Conservation (phyloP, 2,329 filamentous ascomycete species). For the Chaetomium sp. region DNA sequence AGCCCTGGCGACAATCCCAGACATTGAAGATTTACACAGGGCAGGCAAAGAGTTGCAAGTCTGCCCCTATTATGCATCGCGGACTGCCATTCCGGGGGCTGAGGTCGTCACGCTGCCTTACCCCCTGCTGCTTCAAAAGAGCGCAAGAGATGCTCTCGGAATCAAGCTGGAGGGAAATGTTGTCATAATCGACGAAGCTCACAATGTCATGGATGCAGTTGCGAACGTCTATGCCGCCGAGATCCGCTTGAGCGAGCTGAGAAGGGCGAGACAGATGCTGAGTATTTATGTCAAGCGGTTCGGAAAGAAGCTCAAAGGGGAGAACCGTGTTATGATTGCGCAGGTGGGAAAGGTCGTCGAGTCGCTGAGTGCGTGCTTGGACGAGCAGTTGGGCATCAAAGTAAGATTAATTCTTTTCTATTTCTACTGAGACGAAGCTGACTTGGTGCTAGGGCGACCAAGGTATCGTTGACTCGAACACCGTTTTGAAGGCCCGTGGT, state of each 20-base stretch:
- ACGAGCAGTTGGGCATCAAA: constrained; percentile 52
- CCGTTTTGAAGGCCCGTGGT: constrained; percentile 78
- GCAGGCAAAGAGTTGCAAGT: constrained; percentile 78
- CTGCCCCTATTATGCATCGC: constrained; percentile 96
- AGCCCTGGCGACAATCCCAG: constrained; percentile 78
- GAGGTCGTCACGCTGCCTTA: constrained; percentile 95
- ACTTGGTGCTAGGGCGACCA: constrained; percentile 49
- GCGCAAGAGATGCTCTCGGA: constrained; percentile 81
- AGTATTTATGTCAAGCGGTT: constrained; percentile 84
- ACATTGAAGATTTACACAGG: constrained; percentile 86
- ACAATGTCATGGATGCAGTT: constrained; percentile 96
- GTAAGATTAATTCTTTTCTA: constrained; percentile 39
- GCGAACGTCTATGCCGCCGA: constrained; percentile 81
- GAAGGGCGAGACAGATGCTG: constrained; percentile 72
- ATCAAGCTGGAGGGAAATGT: constrained; percentile 85
- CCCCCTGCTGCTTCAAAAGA: constrained; percentile 82
- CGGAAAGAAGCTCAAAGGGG: constrained; percentile 83
- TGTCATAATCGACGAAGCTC: constrained; percentile 95
- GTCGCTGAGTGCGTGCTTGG: constrained; percentile 71
- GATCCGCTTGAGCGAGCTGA: constrained; percentile 72
- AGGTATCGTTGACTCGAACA: constrained; percentile 69
- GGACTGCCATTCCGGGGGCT: constrained; percentile 76
- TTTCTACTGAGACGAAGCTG: not conserved
- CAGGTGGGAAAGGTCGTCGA: constrained; percentile 83
- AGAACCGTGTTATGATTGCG: constrained; percentile 87